Percentiles rank a stretch among this genome's conserved stretches.
phyloP scores from a whole-genome alignment of 768 basidiomycete genomes.

The Pulveroboletus sp. region DNA sequence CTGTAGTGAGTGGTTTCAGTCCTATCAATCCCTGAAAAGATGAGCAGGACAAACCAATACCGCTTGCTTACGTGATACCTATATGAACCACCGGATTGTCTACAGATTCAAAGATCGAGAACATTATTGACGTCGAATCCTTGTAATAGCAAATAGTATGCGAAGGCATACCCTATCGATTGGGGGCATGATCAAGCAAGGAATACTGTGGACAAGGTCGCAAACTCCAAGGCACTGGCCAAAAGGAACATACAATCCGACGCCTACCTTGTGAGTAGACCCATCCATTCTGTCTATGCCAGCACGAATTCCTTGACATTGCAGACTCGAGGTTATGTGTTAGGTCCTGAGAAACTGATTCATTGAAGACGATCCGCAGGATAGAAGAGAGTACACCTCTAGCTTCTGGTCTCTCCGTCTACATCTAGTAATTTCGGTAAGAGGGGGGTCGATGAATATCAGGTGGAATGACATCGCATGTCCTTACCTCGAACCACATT shows the following conservation, averaged over 20 bases:
- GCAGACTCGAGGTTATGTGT: too few species aligned
- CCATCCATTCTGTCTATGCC: background rate
- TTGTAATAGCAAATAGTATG: background rate
- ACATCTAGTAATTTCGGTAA: background rate
- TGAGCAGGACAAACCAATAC: background rate
- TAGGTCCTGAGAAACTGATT: background rate
- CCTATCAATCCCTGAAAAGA: background rate
- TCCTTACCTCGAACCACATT: background rate
- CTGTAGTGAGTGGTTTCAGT: background rate
- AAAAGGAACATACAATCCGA: too few species aligned
- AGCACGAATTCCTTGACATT: background rate
- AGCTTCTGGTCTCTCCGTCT: background rate
- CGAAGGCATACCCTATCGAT: background rate
- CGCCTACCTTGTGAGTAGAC: background rate
- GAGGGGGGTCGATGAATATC: background rate
- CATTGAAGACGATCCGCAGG: too few species aligned
- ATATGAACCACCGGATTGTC: too few species aligned
- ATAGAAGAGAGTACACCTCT: background rate
- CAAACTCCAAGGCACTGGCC: background rate
- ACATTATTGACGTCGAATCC: background rate
- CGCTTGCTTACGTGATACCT: background rate
- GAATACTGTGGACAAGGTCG: background rate
- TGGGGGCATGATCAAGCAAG: background rate
- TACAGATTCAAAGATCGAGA: too few species aligned
- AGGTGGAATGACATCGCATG: background rate